Evolutionary conservation across 306 rosid genomes (phyloP), one percentile per base, ranked within the genome.

Genomic region (Prunus padus): DNA sequence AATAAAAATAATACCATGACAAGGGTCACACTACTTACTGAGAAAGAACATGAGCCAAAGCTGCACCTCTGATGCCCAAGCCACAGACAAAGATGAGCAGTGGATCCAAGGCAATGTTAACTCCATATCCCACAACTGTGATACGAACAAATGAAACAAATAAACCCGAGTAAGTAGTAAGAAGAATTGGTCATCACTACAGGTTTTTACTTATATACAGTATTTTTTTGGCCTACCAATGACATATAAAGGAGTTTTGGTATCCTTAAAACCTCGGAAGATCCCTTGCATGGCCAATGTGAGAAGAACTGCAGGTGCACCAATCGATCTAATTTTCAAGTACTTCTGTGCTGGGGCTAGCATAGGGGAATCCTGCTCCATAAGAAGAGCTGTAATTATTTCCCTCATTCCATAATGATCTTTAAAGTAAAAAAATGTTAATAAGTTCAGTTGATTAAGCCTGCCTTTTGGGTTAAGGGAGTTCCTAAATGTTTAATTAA

Each of bases 251-350:
- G 99, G 99, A 77, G 99, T 96, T 75, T 77, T 96, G 16, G 99
- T 90, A 87, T 96, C 99, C 84, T 96, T 96, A 76, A 96, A 90
- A 33, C 99, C 99, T 84, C 99, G 72, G 74, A 90, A 96, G 77
- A 96, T 89, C 75, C 98, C 99, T 85, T 96, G 99, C 96, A 92
- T 96, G 26, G 99, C 99, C 78, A 96, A 81, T n/a, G 97, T 89
- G 22, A 96, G 97, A 89, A 96, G 99, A 82, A 92, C 98, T 13
- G 99, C 99, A 45, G 99, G 99, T 74, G 99, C 96, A 79, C 99
- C 99, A 30, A 96, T 80, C 47, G 99, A 65, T 66, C 99, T 87
- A 81, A 93, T 75, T 51, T 79, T 88, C 82, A 96, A 83, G 91
- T 96, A 96, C 86, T 86, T 85, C 63, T 71, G 73, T 52, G 97